Evolutionary conservation across 2,329 filamentous ascomycete species (phyloP), one percentile per base, ranked within the genome.

Genomic region (Pseudogymnoascus sp.): DNA sequence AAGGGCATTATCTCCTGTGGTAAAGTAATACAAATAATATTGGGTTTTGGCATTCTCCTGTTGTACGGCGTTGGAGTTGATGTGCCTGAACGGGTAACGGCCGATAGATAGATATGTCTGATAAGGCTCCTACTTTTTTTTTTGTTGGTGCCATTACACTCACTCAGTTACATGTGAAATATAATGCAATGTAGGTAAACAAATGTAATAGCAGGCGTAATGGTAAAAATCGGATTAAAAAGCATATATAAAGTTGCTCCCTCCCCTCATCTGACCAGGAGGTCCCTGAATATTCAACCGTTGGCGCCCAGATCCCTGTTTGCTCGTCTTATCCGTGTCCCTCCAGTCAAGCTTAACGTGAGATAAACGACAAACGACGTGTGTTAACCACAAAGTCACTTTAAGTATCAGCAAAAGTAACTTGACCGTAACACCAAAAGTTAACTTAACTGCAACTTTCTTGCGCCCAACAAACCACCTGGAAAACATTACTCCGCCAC

Each of bases 291-390:
- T 6, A 50, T 16, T 33, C 47, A 18, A 54, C 47, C 28, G 28
- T 54, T 54, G 47, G 30, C 28, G 28, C 28, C 47, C 43, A 8
- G 9, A 54, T 54, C 43, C 43, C 43, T 54, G 43, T 54, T 54
- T 54, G 43, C 43, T 54, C n/a, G 41, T 54, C 20, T 33, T 33
- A 54, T 54, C 43, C 43, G n/a, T 54, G 25, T 33, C 14, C 18
- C 43, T n/a, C n/a, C 25, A 54, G 43, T 30, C 43, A 54, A 54
- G n/a, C 43, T 54, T 33, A 54, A 54, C 25, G 25, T 33, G 47
- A 30, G 47, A 33, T 54, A 54, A 33, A 54, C 43, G 14, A 30
- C 14, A 50, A 30, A 30, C 12, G 35, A 25, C 22, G 22, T 25
- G 22, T 25, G 22, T 25, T 25, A 36, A 36, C 35, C 9, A 12